A percentile compares a stretch with the other conserved stretches of the same genome.
Evolutionary conservation across 106 monocot genomes (phyloP).

Genomic region (Amphibolis antarctica): DNA sequence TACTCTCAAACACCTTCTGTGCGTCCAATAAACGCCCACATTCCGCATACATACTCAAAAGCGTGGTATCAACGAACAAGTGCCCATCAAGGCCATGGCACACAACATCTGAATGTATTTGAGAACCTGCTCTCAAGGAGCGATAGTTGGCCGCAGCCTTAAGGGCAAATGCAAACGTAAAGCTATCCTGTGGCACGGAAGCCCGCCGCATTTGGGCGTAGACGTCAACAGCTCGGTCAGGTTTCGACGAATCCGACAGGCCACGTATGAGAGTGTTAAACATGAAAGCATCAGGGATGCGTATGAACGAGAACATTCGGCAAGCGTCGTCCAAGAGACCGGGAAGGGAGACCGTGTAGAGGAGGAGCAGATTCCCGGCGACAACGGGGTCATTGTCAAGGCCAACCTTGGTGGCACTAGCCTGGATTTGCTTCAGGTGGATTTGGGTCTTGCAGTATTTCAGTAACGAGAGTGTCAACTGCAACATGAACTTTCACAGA

Average conservation of each 20-base stretch:
- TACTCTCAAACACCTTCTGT: constrained; percentile 30
- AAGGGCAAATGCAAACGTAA: constrained; percentile 57
- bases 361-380: constrained; percentile 38
- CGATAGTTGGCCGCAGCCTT: constrained; percentile 38
- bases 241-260: constrained; percentile 22
- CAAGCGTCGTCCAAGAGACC: constrained; percentile 21
- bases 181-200: constrained; percentile 37
- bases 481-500: neutral
- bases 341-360: constrained; percentile 23
- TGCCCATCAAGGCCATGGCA: constrained; percentile 36
- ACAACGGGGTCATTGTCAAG: constrained; percentile 27
- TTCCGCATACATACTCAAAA: constrained; percentile 48
- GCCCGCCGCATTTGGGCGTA: constrained; percentile 25
- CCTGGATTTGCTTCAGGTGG: constrained; percentile 46
- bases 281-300: constrained; percentile 46
- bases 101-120: constrained; percentile 34
- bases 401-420: constrained; percentile 28
- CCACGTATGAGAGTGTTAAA: constrained; percentile 56
- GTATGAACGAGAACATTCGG: constrained; percentile 28
- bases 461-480: constrained; percentile 19
- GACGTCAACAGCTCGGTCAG: constrained; percentile 15
- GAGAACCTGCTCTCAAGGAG: constrained; percentile 16
- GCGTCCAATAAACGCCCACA: constrained; percentile 22
- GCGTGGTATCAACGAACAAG: constrained; percentile 47
- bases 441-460: constrained; percentile 27